Evolutionary conservation across 2,329 filamentous ascomycete species (phyloP), one percentile per base, ranked within the genome.

Genomic region (Neopestalotiopsis rosae): DNA sequence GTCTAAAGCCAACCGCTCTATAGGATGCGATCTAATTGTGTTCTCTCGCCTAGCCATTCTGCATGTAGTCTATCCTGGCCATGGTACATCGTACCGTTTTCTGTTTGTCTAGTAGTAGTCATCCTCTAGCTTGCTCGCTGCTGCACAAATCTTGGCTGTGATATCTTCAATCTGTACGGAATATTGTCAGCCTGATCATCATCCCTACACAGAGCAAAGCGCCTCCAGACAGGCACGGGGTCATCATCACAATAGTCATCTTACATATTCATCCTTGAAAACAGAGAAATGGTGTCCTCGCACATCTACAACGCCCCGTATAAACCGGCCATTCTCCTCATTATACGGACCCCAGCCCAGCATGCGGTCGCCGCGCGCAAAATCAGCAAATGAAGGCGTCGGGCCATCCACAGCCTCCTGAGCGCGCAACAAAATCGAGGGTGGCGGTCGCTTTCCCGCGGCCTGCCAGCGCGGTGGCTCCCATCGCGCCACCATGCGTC

Each of bases 341-440:
- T 66, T 71, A 59, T 89, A 87, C 9, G 71, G 64, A 2, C 81
- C 82, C 87, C 87, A 89, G 10, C 86, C 86, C 1, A 89, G 78
- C 65, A 77, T 72, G 2, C 71, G 74, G 17, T 85, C 82, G 0
- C 75, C 69, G 0, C 87, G 82, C 28, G 79, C 72, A n/a, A 81
- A 69, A 68, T 89, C 87, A 10, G 88, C 79, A 4, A 77, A 72
- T 38, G 74, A 76, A 42, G 74, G 76, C 0, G 74, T 71, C 0
- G 76, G 68, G 5, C 77, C 74, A 0, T 81, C 82, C 0, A 87
- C 80, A 7, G 73, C 40, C 10, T 85, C 79, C 57, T 71, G 79
- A 0, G 86, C 86, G 38, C 83, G 81, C 28, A 89, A 74, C 45
- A 89, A 74, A 1, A 87, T 76, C 0, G 81, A 78, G 1, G 79